Conservation (phyloP, 495 filamentous ascomycete genomes). For the Aspergillus leporis region DNA sequence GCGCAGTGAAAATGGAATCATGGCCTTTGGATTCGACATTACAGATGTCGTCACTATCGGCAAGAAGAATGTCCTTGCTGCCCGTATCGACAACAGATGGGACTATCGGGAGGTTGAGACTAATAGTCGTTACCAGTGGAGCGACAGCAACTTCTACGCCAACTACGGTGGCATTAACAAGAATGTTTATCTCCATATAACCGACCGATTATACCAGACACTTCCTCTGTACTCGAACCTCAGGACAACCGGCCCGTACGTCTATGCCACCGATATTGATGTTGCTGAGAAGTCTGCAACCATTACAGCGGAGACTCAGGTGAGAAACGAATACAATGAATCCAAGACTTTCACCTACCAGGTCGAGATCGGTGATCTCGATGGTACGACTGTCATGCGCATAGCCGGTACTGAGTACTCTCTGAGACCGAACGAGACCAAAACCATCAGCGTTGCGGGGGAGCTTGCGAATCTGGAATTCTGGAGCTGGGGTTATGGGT, state of each 20-base stretch:
- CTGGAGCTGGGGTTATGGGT: slow-evolving; percentile 9
- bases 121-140: background rate
- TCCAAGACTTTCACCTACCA: background rate
- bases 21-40: slow-evolving; percentile 9
- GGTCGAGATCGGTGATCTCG: background rate
- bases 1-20: slow-evolving; percentile 12
- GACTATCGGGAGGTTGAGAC: background rate
- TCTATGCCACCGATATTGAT: slow-evolving; percentile 5
- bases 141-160: slow-evolving; percentile 5
- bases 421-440: slow-evolving; percentile 7
- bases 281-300: background rate
- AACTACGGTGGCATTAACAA: slow-evolving; percentile 9
- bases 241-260: background rate
- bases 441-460: background rate
- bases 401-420: background rate
- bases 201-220: slow-evolving; percentile 4
- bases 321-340: background rate
- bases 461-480: background rate
- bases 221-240: slow-evolving; percentile 9
- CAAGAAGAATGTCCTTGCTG: background rate
- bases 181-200: slow-evolving; percentile 7
- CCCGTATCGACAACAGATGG: slow-evolving; percentile 3
- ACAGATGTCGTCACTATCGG: background rate
- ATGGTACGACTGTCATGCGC: background rate
- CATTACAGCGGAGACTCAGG: background rate